Percentiles rank a stretch among this genome's conserved stretches.
Conservation (phyloP, 2,329 filamentous ascomycete species). For the Pleoardoris graminearum region DNA sequence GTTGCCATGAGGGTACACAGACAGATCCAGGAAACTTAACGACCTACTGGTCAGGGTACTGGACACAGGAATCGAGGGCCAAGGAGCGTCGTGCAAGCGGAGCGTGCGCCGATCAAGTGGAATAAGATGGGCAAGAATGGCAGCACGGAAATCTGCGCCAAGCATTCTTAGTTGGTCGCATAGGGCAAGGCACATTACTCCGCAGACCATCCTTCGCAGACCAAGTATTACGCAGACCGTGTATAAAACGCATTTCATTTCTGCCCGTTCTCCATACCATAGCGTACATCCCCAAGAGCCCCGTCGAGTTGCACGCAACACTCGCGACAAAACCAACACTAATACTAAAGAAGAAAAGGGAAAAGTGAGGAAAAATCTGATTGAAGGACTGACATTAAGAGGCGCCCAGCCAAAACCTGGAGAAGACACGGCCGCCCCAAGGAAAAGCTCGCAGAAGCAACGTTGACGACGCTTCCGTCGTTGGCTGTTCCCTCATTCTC, state of each 20-base stretch:
- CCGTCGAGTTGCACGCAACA: not conserved
- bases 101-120: too few species aligned
- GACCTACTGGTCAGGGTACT: too few species aligned
- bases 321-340: not conserved
- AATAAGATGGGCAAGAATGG: too few species aligned
- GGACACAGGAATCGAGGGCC: too few species aligned
- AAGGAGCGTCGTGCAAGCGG: too few species aligned
- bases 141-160: too few species aligned
- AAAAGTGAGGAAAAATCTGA: not conserved
- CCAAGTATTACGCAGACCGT: too few species aligned
- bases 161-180: too few species aligned
- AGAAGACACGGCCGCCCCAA: slow-evolving; percentile 4
- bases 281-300: not conserved
- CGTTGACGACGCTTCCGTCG: slow-evolving; percentile 4
- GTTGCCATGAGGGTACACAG: too few species aligned
- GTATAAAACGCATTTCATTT: slow-evolving; percentile 7
- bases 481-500: slow-evolving; percentile 1
- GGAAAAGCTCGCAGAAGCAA: not conserved
- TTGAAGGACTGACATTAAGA: slow-evolving; percentile 10
- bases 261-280: not conserved
- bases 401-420: not conserved
- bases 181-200: too few species aligned
- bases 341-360: not conserved
- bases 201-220: too few species aligned
- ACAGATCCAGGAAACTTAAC: too few species aligned